Conservation (phyloP, 225 moss, liverwort and hornwort genomes). For the Physcomitrellopsis africana region DNA sequence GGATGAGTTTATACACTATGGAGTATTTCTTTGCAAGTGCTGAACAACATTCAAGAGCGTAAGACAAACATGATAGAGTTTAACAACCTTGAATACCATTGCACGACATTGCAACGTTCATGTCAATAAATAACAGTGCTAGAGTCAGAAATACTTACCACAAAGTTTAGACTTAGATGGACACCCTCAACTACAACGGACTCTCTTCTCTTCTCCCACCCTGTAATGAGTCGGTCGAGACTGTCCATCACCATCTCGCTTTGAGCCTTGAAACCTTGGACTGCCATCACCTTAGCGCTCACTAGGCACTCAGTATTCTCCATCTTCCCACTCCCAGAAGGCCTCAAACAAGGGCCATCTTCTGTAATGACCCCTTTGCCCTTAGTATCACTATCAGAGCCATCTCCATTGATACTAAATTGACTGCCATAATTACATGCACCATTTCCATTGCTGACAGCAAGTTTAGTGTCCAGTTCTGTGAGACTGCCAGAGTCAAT, state of each 20-base stretch:
- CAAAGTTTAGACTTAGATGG: constrained; percentile 94
- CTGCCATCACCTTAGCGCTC: constrained; percentile 85
- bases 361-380: constrained; percentile 32
- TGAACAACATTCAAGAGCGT: neutral
- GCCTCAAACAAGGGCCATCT: constrained; percentile 32
- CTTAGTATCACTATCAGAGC: too few species aligned
- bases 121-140: neutral
- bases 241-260: constrained; percentile 99
- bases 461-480: constrained; percentile 30
- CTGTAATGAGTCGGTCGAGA: constrained; percentile 85
- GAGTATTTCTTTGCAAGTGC: neutral
- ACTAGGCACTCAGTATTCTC: constrained; percentile 62
- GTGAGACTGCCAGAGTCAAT: constrained; percentile 32
- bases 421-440: neutral
- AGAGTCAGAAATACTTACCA: constrained; percentile 45
- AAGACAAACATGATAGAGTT: neutral
- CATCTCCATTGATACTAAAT: constrained; percentile 28
- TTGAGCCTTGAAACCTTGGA: constrained; percentile 95
- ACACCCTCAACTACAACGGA: constrained; percentile 97
- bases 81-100: constrained; percentile 5
- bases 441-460: constrained; percentile 30
- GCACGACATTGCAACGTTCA: neutral
- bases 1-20: neutral
- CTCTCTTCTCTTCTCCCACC: constrained; percentile 92
- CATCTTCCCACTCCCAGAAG: constrained; percentile 32